Conservation (phyloP, 2,329 filamentous ascomycete species). For the Phaeosphaeriaceae sp. region DNA sequence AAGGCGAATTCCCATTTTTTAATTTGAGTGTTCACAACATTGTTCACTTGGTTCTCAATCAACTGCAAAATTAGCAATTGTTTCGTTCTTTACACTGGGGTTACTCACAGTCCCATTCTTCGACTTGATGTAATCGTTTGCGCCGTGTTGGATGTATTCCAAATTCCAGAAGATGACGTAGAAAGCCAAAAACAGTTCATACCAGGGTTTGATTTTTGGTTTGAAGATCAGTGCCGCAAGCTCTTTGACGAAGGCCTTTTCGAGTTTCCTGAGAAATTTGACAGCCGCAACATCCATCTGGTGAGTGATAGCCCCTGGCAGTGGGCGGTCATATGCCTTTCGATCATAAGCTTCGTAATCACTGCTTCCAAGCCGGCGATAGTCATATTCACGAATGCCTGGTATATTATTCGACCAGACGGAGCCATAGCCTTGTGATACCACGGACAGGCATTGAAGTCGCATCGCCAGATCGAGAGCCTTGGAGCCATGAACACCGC, state of each 20-base stretch:
- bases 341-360: slow-evolving; percentile 46
- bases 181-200: slow-evolving; percentile 44
- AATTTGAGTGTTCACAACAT: slow-evolving; percentile 41
- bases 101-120: slow-evolving; percentile 45
- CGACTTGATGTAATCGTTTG: slow-evolving; percentile 42
- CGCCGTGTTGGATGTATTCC: slow-evolving; percentile 44
- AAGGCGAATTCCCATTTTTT: slow-evolving; percentile 45
- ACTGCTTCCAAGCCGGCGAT: slow-evolving; percentile 35
- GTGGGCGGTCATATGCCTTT: slow-evolving; percentile 38
- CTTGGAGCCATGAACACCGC: slow-evolving; percentile 24
- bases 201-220: slow-evolving; percentile 46
- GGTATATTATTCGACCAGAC: slow-evolving; percentile 41
- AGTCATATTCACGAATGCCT: slow-evolving; percentile 43
- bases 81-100: not conserved
- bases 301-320: slow-evolving; percentile 45
- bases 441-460: slow-evolving; percentile 43
- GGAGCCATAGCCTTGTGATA: slow-evolving; percentile 48
- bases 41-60: slow-evolving; percentile 41
- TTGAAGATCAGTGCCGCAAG: slow-evolving; percentile 40
- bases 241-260: slow-evolving; percentile 39
- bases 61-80: slow-evolving; percentile 29
- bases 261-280: slow-evolving; percentile 39
- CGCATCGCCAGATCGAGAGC: slow-evolving; percentile 41
- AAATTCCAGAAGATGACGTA: slow-evolving; percentile 48
- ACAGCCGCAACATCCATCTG: slow-evolving; percentile 47